These are phyloP conservation scores for Gentiana straminea DNA, from an alignment of 257 asterid species.

Conservation along the genomic window DNA sequence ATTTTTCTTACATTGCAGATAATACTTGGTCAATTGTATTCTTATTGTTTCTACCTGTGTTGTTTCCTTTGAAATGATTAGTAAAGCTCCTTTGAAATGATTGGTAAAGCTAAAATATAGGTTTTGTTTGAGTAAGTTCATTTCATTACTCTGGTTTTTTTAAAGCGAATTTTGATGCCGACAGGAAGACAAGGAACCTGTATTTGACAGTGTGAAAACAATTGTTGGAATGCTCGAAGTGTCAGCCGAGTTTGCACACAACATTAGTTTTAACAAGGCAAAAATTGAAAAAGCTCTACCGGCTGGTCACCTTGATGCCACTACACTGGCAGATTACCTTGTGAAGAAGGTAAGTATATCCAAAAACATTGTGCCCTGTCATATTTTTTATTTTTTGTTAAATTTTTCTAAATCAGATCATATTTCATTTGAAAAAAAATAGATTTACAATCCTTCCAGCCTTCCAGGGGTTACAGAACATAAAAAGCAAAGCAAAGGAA, in stretches of 20 bases:
- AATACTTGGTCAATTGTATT: background rate
- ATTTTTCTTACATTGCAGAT: background rate
- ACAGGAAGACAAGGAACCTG: slow-evolving; percentile 99
- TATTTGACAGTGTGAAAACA: slow-evolving; percentile 84
- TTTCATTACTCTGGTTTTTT: background rate
- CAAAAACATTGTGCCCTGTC: too few relatives aligned
- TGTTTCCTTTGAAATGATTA: too few relatives aligned
- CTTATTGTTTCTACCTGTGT: too few relatives aligned
- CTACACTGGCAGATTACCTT: slow-evolving; percentile 94
- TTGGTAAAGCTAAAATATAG: background rate
- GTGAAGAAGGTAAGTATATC: slow-evolving; percentile 64
- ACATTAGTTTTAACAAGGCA: slow-evolving; percentile 57
- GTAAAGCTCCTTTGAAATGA: too few relatives aligned
- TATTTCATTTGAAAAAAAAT: too few relatives aligned
- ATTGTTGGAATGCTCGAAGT: slow-evolving; percentile 95
- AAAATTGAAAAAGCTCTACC: slow-evolving; percentile 68
- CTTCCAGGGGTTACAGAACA: too few relatives aligned
- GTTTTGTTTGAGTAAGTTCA: background rate
- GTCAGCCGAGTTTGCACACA: slow-evolving; percentile 90
- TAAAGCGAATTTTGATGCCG: background rate
- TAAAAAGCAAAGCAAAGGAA: too few relatives aligned
- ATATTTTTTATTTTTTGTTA: too few relatives aligned
- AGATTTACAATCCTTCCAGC: too few relatives aligned
- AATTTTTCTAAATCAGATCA: too few relatives aligned
- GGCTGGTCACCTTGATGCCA: slow-evolving; percentile 98